Conservation (phyloP, 2,329 filamentous ascomycete genomes). For the Akanthomyces lecanii region DNA sequence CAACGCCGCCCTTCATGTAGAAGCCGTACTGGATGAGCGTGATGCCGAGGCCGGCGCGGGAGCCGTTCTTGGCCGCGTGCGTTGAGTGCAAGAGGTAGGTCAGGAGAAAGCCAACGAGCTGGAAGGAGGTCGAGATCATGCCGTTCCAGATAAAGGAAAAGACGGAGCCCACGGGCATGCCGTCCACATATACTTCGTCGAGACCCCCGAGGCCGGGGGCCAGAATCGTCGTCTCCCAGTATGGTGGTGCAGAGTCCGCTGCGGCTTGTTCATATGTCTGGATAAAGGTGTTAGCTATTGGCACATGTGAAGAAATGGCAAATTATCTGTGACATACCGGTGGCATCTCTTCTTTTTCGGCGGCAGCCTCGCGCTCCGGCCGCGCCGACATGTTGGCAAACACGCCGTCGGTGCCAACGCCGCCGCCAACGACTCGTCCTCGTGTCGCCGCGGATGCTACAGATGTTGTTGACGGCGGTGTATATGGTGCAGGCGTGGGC, state of each 20-base stretch:
- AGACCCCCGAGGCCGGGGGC: slow-evolving; percentile 84
- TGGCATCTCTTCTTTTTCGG: slow-evolving; percentile 78
- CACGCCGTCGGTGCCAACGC: slow-evolving; percentile 84
- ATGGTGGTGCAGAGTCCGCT: slow-evolving; percentile 90
- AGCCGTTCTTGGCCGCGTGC: slow-evolving; percentile 96
- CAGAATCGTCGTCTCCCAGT: slow-evolving; percentile 98
- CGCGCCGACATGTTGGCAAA: slow-evolving; percentile 94
- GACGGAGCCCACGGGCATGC: slow-evolving; percentile 83
- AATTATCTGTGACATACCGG: slow-evolving; percentile 60
- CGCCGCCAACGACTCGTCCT: slow-evolving; percentile 59
- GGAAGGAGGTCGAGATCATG: slow-evolving; percentile 97
- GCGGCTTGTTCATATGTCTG: slow-evolving; percentile 98
- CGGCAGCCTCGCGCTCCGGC: slow-evolving; percentile 68
- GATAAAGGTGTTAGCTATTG: slow-evolving; percentile 2
- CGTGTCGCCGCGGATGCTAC: slow-evolving; percentile 26
- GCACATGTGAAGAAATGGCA: no score
- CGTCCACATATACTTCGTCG: slow-evolving; percentile 95
- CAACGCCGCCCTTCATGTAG: slow-evolving; percentile 71
- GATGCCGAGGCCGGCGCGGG: slow-evolving; percentile 87
- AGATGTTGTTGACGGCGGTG: slow-evolving; percentile 30
- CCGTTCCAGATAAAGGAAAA: slow-evolving; percentile 89
- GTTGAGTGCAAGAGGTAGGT: slow-evolving; percentile 98
- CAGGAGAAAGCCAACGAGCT: slow-evolving; percentile 93
- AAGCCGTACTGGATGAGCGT: slow-evolving; percentile 97
- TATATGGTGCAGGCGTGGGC: slow-evolving; percentile 22